Percentiles rank a stretch among this genome's conserved stretches.
Evolutionary conservation across 257 asterid genomes (phyloP).

Genomic region (Scutellaria minor): DNA sequence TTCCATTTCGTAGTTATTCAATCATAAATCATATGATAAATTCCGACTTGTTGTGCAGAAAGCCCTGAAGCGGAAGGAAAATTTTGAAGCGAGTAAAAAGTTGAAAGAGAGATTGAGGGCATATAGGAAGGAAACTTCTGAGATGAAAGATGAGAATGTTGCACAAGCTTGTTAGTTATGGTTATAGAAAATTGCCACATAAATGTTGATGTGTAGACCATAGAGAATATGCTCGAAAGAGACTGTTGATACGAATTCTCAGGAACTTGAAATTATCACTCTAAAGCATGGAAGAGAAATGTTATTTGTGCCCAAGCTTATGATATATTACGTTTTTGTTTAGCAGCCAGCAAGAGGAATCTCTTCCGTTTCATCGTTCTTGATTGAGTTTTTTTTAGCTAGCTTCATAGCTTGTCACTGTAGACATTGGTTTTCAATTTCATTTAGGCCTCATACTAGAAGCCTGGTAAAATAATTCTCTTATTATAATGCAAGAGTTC

Average conservation of each 20-base stretch:
- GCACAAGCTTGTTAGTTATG: constrained; percentile 13
- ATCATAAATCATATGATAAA: not conserved
- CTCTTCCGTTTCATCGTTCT: too few species aligned
- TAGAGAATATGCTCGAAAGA: not conserved
- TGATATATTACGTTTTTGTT: too few species aligned
- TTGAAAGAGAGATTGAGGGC: constrained; percentile 44
- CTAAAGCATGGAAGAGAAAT: too few species aligned
- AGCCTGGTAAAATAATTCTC: too few species aligned
- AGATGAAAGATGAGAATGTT: constrained; percentile 29
- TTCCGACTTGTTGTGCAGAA: constrained; percentile 50
- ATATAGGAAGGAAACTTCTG: constrained; percentile 35
- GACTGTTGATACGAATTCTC: not conserved
- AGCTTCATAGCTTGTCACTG: too few species aligned
- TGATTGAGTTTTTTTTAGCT: too few species aligned
- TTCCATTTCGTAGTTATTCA: not conserved
- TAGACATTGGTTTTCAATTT: too few species aligned
- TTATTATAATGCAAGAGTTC: too few species aligned
- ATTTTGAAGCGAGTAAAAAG: constrained; percentile 81
- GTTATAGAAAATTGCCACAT: not conserved
- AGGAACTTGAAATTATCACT: too few species aligned
- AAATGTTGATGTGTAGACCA: not conserved
- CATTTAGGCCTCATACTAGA: too few species aligned
- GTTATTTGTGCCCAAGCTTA: too few species aligned
- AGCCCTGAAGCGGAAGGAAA: constrained; percentile 79
- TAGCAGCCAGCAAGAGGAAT: too few species aligned